Evolutionary conservation across 208 protist genomes (phyloP).

Genomic region (Leishmania arabica): DNA sequence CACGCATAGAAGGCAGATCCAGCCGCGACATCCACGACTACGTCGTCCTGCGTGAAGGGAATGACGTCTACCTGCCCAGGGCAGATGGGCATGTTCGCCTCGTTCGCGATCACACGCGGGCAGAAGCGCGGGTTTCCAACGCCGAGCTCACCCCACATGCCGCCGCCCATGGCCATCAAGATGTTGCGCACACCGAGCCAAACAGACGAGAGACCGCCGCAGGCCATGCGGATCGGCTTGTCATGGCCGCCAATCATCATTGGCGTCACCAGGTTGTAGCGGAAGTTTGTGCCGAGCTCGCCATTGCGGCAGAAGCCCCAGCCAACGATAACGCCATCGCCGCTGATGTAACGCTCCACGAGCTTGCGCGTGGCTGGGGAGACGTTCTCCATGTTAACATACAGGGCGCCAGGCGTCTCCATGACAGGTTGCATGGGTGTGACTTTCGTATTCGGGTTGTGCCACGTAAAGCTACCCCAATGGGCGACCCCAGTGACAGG

Average conservation of each 20-base stretch:
- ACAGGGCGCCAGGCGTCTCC: slow-evolving; percentile 35
- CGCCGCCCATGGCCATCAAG: slow-evolving; percentile 76
- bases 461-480: not conserved
- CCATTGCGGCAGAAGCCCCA: slow-evolving; percentile 76
- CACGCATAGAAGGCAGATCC: slow-evolving; percentile 66
- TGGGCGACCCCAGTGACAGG: not conserved
- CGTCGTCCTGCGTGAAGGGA: slow-evolving; percentile 36
- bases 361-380: slow-evolving; percentile 26
- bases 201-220: slow-evolving; percentile 60
- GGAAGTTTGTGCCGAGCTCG: slow-evolving; percentile 64
- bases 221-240: slow-evolving; percentile 76
- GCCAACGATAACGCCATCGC: slow-evolving; percentile 76
- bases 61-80: slow-evolving; percentile 57
- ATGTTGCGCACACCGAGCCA: slow-evolving; percentile 66
- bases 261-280: slow-evolving; percentile 71
- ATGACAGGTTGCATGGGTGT: slow-evolving; percentile 6
- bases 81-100: slow-evolving; percentile 73
- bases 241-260: slow-evolving; percentile 75
- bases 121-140: slow-evolving; percentile 66
- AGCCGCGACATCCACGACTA: slow-evolving; percentile 58
- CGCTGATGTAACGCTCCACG: slow-evolving; percentile 55
- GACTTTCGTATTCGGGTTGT: not conserved
- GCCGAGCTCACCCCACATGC: slow-evolving; percentile 81
- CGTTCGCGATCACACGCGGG: slow-evolving; percentile 57
- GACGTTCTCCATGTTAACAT: slow-evolving; percentile 31